Evolutionary conservation across 2,329 filamentous ascomycete genomes (phyloP), one percentile per base, ranked within the genome.

Genomic region (Trichoderma aggressivum): DNA sequence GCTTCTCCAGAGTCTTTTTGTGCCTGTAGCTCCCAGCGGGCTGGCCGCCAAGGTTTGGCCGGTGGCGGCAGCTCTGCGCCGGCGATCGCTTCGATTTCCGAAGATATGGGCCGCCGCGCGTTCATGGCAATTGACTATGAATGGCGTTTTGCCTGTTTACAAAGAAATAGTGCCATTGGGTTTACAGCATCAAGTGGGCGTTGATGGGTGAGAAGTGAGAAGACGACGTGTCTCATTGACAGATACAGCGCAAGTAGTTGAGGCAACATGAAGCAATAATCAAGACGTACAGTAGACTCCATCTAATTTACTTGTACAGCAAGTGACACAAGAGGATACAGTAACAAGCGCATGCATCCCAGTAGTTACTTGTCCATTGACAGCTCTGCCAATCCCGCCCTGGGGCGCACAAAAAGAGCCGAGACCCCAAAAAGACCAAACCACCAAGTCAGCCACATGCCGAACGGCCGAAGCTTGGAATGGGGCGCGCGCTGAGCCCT

Each of bases 391-490:
- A 34, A 69, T 32, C 43, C 36, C 21, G 16, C 14, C 11, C 28
- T 43, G 53, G 64, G 43, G 36, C 28, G 36, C 56, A 53, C 43
- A 36, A 61, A 69, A 69, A 53, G 28, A 61, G 39, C 64, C 53
- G 53, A 50, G 26, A 50, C 64, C 21, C 55, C 50, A 36, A 36
- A 50, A n/a, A 59, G 30, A 24, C 47, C 18, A 14, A 58, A 43
- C 63, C 63, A 43, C 11, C 63, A 50, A 36, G 32, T n/a, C 21
- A 61, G 56, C 55, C 34, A 69, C 66, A 34, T 60, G 39, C 66
- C 43, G 66, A 61, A 61, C 28, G 66, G 16, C 66, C 56, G 66
- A 69, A 24, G 24, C n/a, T 34, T 61, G 66, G 66, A 69, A 69
- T 69, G 66, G 56, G 56, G 39, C 66, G 39, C 11, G 56, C 39